A percentile compares a stretch with the other conserved stretches of the same genome.
Evolutionary conservation across 352 stramenopile genomes (phyloP).

Genomic region (Pythium biforme): DNA sequence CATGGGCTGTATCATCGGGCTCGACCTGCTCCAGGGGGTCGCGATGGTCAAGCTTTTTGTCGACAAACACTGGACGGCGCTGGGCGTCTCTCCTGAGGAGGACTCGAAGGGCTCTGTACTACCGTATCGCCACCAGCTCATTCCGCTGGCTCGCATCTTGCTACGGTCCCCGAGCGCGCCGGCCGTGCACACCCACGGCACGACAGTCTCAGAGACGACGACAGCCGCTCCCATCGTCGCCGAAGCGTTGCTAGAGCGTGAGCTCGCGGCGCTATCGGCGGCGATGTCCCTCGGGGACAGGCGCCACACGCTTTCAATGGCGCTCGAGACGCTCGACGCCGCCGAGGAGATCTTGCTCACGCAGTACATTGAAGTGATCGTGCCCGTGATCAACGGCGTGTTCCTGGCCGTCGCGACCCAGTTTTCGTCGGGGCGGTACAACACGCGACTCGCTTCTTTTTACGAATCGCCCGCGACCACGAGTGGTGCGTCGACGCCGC

Average conservation of each 20-base stretch:
- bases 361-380: slow-evolving; percentile 24
- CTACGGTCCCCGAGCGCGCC: too few relatives aligned
- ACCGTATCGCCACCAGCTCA: too few relatives aligned
- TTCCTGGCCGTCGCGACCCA: slow-evolving; percentile 15
- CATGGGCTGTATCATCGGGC: slow-evolving; percentile 20
- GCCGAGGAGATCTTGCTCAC: slow-evolving; percentile 24
- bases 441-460: slow-evolving; percentile 4
- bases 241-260: too few relatives aligned
- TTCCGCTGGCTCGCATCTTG: too few relatives aligned
- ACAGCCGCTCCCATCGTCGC: too few relatives aligned
- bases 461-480: too few relatives aligned
- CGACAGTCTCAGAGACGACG: too few relatives aligned
- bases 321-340: slow-evolving; percentile 8
- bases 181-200: too few relatives aligned
- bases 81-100: too few relatives aligned
- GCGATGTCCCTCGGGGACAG: too few relatives aligned
- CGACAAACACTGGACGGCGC: not conserved
- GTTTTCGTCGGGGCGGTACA: slow-evolving; percentile 11
- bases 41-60: slow-evolving; percentile 15
- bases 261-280: too few relatives aligned
- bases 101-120: too few relatives aligned
- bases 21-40: slow-evolving; percentile 18
- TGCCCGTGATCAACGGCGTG: slow-evolving; percentile 18
- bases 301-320: not conserved
- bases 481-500: slow-evolving; percentile 1